Percentiles rank a stretch among this genome's conserved stretches.
These are phyloP conservation scores for Pseudogymnoascus sp. DNA, from an alignment of 2,329 filamentous ascomycete genomes.

Conservation along the genomic window DNA sequence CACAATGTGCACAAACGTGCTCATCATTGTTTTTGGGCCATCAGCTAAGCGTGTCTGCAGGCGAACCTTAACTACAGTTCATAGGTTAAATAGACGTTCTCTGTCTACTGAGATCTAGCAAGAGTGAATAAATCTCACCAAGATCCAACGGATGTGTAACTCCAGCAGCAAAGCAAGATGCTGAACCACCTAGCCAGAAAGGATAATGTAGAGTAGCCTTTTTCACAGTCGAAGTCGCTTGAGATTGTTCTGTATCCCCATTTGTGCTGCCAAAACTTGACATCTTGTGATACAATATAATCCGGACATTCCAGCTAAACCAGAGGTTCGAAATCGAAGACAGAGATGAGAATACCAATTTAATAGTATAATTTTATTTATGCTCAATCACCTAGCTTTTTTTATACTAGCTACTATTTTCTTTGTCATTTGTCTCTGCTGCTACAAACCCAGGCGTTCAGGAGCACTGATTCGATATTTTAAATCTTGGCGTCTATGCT, in stretches of 20 bases:
- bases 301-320: background rate
- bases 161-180: constrained; percentile 82
- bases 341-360: background rate
- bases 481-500: background rate
- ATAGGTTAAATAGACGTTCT: constrained; percentile 42
- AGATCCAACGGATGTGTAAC: constrained; percentile 93
- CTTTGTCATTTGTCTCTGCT: background rate
- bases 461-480: background rate
- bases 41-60: no score
- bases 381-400: background rate
- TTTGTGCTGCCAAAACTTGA: background rate
- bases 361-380: background rate
- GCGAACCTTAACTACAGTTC: no score
- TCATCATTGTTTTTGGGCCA: no score
- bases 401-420: background rate
- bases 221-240: background rate
- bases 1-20: no score
- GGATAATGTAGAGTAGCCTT: constrained; percentile 48
- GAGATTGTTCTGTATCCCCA: background rate
- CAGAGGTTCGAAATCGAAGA: background rate
- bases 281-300: background rate
- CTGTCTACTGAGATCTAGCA: background rate
- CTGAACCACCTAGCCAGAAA: constrained; percentile 95
- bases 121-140: constrained; percentile 48
- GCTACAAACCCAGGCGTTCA: background rate